These are phyloP conservation scores for Parmelia sp. DNA, from an alignment of 495 filamentous ascomycete species.

Conservation along the genomic window DNA sequence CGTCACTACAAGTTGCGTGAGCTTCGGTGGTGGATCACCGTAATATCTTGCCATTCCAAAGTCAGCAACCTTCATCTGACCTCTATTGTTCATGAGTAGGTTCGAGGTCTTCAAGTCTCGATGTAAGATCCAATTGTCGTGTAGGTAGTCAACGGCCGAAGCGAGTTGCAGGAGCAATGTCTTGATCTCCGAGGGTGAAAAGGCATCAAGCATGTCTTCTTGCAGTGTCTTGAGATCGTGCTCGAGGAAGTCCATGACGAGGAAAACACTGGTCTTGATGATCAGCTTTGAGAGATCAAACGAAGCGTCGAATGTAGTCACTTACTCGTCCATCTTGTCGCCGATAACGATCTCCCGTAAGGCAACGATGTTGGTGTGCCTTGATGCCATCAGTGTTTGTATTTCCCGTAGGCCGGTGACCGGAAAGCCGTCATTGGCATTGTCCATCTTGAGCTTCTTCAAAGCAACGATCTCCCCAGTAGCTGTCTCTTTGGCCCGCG, in stretches of 20 bases:
- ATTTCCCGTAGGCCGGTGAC: slow-evolving; percentile 93
- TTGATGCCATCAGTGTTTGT: slow-evolving; percentile 55
- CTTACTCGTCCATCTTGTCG: slow-evolving; percentile 68
- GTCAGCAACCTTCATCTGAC: slow-evolving; percentile 91
- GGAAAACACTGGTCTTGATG: slow-evolving; percentile 61
- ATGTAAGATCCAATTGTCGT: slow-evolving; percentile 88
- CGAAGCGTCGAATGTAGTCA: slow-evolving; percentile 21
- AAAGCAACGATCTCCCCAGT: slow-evolving; percentile 87
- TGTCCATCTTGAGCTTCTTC: slow-evolving; percentile 91
- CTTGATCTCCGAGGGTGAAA: slow-evolving; percentile 88
- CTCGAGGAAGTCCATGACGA: slow-evolving; percentile 97
- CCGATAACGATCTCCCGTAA: slow-evolving; percentile 84
- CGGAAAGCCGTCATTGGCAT: slow-evolving; percentile 76
- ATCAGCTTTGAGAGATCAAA: slow-evolving; percentile 22
- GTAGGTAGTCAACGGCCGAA: slow-evolving; percentile 78
- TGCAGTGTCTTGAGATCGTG: slow-evolving; percentile 94
- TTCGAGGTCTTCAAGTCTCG: slow-evolving; percentile 97
- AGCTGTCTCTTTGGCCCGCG: slow-evolving; percentile 68
- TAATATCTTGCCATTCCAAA: slow-evolving; percentile 96
- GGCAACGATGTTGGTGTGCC: slow-evolving; percentile 71
- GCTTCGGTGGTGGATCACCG: slow-evolving; percentile 70
- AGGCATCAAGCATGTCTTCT: slow-evolving; percentile 89
- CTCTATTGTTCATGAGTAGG: slow-evolving; percentile 90
- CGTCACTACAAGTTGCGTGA: slow-evolving; percentile 93
- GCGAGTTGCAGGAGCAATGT: slow-evolving; percentile 78